Evolutionary conservation across 225 moss, liverwort and hornwort species (phyloP), one percentile per base, ranked within the genome.

Genomic region (Polytrichum commune): DNA sequence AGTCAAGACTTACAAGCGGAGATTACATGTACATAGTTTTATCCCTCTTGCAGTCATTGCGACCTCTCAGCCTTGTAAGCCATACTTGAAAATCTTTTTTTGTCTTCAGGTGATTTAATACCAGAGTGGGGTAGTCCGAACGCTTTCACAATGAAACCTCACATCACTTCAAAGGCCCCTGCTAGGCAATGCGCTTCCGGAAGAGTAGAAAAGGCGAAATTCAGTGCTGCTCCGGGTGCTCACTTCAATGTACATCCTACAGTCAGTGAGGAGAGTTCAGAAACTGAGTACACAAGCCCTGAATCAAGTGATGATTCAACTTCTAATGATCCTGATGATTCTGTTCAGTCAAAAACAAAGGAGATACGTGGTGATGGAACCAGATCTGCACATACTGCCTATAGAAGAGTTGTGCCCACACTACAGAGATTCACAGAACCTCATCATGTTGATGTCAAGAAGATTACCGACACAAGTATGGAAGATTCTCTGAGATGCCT

Each of bases 241-340:
- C n/a, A 53, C 22, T 4, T 4, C 0, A 68, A 22, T 8, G 8
- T 8, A 19, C 25, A 23, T 5, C 68, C 54, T 26, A 24, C 32
- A n/a, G 27, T 70, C 10, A 70, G 69, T 58, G 57, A 58, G 27
- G 56, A 70, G 57, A 70, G 69, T 29, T 70, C 69, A 19, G 54
- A 27, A 5, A 70, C 69, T 27, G 69, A 70, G 57, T 71, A 71
- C 32, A 71, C 71, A 60, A 71, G 71, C 71, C 22, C 61, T 71
- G 71, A 71, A 19, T 33, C 32, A 19, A 71, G 71, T 35, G 33
- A 26, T 71, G 71, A 71, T 19, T 19, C 19, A 27, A 18, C 57
- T 25, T n/a, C 57, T 56, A 60, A 24, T 18, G 60, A 24, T 30
- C n/a, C 24, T 62, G 56, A 70, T 19, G 56, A 71, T 29, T 29